These are phyloP conservation scores for Baorangia bicolor DNA, from an alignment of 768 basidiomycete species.

Conservation along the genomic window DNA sequence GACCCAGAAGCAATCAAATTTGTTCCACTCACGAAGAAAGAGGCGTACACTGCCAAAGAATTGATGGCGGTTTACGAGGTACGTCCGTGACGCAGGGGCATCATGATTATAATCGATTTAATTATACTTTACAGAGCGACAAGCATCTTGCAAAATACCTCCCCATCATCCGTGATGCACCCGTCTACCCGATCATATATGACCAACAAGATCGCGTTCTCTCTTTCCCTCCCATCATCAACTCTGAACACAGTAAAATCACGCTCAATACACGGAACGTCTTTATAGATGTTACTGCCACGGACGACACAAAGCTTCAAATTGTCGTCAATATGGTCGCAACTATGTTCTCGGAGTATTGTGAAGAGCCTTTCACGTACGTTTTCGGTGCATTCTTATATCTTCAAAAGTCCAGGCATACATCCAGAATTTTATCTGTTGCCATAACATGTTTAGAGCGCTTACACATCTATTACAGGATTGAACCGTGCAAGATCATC, in stretches of 20 bases:
- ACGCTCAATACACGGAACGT: conserved; percentile 89
- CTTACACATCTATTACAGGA: conserved; percentile 43
- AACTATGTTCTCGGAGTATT: conserved; percentile 99
- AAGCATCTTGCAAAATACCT: conserved; percentile 89
- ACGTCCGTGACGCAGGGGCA: neutral
- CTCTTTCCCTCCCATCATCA: conserved; percentile 98
- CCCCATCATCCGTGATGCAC: conserved; percentile 90
- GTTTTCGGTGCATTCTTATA: conserved; percentile 23
- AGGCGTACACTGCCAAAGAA: conserved; percentile 82
- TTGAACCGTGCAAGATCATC: conserved; percentile 89
- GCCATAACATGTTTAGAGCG: neutral
- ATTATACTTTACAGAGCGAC: conserved; percentile 59
- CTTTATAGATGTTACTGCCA: conserved; percentile 96
- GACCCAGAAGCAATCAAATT: conserved; percentile 91
- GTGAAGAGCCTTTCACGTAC: conserved; percentile 87
- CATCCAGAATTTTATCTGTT: neutral
- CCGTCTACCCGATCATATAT: conserved; percentile 98
- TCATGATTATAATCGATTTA: neutral
- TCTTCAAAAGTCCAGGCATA: neutral
- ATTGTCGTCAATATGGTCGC: conserved; percentile 94
- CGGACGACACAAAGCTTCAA: conserved; percentile 93
- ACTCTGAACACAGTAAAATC: conserved; percentile 97
- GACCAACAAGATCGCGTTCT: conserved; percentile 84
- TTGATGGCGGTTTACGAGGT: conserved; percentile 96
- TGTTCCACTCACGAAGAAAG: conserved; percentile 76